Conservation (phyloP, 2,329 filamentous ascomycete species). For the Botrytis squamosa region DNA sequence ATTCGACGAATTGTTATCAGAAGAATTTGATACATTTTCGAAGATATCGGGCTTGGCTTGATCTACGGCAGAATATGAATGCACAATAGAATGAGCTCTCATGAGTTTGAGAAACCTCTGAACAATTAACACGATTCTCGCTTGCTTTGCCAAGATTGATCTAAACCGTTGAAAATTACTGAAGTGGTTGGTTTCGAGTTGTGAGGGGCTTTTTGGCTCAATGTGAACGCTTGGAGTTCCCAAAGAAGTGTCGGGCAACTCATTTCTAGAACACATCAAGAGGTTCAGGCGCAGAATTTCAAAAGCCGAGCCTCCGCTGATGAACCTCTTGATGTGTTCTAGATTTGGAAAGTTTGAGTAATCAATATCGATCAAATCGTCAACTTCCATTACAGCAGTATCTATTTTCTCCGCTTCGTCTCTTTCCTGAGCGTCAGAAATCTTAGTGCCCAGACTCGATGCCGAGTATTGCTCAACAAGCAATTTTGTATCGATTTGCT, state of each 20-base stretch:
- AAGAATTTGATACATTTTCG: not conserved
- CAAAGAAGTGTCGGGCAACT: not conserved
- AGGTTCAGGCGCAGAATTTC: not conserved
- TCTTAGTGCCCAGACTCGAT: not conserved
- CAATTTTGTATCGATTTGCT: constrained; percentile 6
- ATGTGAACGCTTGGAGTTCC: not conserved
- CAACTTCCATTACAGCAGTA: not conserved
- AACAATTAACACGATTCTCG: not conserved
- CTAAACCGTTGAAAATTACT: not conserved
- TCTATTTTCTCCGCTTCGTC: not conserved
- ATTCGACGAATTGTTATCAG: not conserved
- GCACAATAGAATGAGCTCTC: not conserved
- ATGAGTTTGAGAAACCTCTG: not conserved
- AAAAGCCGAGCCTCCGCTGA: not conserved
- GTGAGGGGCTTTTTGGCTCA: not conserved
- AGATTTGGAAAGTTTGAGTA: constrained; percentile 3
- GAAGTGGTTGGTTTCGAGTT: too few relatives aligned
- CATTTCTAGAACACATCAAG: not conserved
- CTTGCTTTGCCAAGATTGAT: not conserved
- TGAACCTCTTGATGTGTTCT: constrained; percentile 1
- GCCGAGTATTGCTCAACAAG: constrained; percentile 13
- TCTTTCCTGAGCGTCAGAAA: not conserved
- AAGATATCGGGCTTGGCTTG: not conserved
- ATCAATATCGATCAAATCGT: not conserved
- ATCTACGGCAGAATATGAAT: not conserved